These are phyloP conservation scores for Coemansia sp. DNA, from an alignment of 192 early-diverging fungal species.

Conservation along the genomic window DNA sequence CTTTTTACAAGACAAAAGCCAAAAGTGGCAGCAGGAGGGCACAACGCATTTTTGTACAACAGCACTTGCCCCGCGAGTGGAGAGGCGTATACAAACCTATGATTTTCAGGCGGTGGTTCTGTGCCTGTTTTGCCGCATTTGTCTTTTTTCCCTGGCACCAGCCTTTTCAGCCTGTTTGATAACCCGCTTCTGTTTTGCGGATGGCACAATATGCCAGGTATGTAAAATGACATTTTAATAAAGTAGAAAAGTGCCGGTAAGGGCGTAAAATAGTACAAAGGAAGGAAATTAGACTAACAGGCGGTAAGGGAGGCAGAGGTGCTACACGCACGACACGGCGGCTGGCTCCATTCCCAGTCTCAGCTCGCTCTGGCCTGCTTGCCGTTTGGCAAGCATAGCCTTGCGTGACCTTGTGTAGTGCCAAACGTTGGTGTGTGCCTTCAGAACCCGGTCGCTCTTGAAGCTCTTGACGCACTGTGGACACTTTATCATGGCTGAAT, in stretches of 20 bases:
- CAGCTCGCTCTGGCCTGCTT: background rate
- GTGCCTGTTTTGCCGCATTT: no score
- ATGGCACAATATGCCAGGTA: background rate
- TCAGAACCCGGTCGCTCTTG: constrained; percentile 16
- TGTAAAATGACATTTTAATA: background rate
- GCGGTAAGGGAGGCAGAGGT: background rate
- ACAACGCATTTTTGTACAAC: background rate
- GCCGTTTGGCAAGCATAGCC: constrained; percentile 3
- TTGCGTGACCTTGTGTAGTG: constrained; percentile 34
- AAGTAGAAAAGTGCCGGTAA: background rate
- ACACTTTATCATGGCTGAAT: constrained; percentile 28
- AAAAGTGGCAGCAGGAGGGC: background rate
- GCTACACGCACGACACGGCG: constrained; percentile 4
- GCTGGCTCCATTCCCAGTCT: background rate
- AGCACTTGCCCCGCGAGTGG: background rate
- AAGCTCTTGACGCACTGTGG: constrained; percentile 49
- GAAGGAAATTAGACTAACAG: constrained; percentile 4
- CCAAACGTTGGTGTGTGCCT: constrained; percentile 47
- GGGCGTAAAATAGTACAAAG: background rate
- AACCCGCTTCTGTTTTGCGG: background rate
- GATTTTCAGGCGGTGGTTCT: background rate
- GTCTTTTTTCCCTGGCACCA: no score
- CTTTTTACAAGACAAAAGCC: background rate
- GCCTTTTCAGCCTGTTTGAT: no score
- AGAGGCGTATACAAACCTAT: background rate